A percentile compares a stretch with the other conserved stretches of the same genome.
Evolutionary conservation across 495 filamentous ascomycete species (phyloP).

Genomic region (Durotheca rogersii): DNA sequence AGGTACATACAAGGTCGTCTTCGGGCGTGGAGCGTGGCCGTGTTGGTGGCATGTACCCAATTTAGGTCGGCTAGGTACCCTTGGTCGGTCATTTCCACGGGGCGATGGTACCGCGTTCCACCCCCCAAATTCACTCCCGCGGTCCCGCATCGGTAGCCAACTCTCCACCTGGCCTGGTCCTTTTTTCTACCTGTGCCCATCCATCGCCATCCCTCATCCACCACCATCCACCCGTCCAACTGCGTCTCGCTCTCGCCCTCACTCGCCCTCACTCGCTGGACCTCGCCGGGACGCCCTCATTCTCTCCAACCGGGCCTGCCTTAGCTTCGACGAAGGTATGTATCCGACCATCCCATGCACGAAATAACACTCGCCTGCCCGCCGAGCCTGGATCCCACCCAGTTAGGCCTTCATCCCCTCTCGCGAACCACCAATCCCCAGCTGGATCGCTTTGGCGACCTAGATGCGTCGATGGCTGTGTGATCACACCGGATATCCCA

Average conservation of each 20-base stretch:
- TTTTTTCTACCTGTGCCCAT: too few species aligned
- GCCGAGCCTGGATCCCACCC: not conserved
- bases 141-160: conserved; percentile 29
- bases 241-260: too few species aligned
- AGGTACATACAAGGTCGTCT: too few species aligned
- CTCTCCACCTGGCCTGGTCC: too few species aligned
- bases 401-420: conserved; percentile 17
- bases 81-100: too few species aligned
- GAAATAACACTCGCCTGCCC: conserved; percentile 6
- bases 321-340: conserved; percentile 18
- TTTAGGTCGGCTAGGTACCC: too few species aligned
- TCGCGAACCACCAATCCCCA: not conserved
- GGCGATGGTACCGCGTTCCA: too few species aligned
- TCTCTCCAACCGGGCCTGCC: conserved; percentile 2
- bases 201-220: conserved; percentile 9
- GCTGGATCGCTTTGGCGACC: not conserved
- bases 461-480: conserved; percentile 3
- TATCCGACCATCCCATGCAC: conserved; percentile 3
- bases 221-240: too few species aligned
- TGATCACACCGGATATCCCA: conserved; percentile 8
- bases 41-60: too few species aligned
- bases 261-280: too few species aligned
- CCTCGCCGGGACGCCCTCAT: not conserved
- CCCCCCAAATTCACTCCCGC: conserved; percentile 29
- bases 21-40: too few species aligned